These are phyloP conservation scores for Boletus vinaceobasis DNA, from an alignment of 768 basidiomycete genomes.

Conservation along the genomic window DNA sequence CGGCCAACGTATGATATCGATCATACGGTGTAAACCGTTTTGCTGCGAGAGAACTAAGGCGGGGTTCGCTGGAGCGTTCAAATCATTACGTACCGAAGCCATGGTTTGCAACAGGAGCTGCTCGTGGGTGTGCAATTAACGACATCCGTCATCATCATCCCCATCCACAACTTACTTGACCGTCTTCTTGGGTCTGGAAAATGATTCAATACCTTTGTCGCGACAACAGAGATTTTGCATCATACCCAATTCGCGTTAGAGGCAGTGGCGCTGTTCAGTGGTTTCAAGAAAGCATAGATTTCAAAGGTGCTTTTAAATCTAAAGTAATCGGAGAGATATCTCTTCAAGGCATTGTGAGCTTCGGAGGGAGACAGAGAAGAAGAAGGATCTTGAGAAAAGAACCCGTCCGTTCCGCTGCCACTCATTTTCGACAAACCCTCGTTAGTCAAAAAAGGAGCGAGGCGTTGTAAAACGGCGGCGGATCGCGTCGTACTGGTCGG, in stretches of 20 bases:
- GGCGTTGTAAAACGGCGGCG: conserved; percentile 16
- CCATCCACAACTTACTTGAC: conserved; percentile 39
- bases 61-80: accelerated
- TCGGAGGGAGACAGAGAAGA: conserved; percentile 41
- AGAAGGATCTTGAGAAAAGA: conserved; percentile 34
- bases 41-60: conserved; percentile 29
- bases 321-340: conserved; percentile 42
- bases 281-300: conserved; percentile 43
- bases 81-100: conserved; percentile 32
- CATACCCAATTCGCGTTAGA: conserved; percentile 43
- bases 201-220: not conserved
- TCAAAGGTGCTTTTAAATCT: conserved; percentile 40
- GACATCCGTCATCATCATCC: conserved; percentile 1
- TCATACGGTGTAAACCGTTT: conserved; percentile 49
- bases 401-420: conserved; percentile 42
- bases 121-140: not conserved
- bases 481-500: conserved; percentile 5
- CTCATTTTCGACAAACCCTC: conserved; percentile 43
- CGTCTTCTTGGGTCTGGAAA: conserved; percentile 44
- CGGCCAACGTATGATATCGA: conserved; percentile 47
- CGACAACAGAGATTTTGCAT: not conserved
- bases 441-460: conserved; percentile 46
- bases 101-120: conserved; percentile 41
- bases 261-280: conserved; percentile 37
- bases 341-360: conserved; percentile 43